phyloP scores from a whole-genome alignment of 306 rosid genomes.

The Citrullus colocynthis region DNA sequence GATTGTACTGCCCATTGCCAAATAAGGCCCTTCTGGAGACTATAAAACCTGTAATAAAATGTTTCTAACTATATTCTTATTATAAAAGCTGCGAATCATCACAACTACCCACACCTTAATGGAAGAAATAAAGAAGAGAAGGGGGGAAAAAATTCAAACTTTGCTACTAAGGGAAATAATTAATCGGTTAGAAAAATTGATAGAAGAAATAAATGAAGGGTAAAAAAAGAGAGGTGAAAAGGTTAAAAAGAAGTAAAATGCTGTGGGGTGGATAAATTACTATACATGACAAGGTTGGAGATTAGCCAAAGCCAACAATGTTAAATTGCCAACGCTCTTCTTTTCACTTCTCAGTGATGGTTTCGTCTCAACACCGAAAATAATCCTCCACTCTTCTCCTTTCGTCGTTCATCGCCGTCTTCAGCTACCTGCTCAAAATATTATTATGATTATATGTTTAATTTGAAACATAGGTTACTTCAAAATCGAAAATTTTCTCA shows the following conservation, averaged over 20 bases:
- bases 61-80: not conserved
- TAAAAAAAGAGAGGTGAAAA: not conserved
- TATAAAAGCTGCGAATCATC: not conserved
- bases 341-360: not conserved
- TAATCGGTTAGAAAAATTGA: conserved; percentile 12
- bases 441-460: not conserved
- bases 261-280: not conserved
- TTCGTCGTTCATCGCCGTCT: conserved; percentile 2
- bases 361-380: conserved; percentile 9
- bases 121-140: not conserved
- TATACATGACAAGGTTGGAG: conserved; percentile 1
- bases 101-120: not conserved
- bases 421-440: not conserved
- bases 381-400: conserved; percentile 4
- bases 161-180: not conserved
- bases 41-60: not conserved
- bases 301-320: not conserved
- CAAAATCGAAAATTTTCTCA: no score
- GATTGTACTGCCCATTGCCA: not conserved
- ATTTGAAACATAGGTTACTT: not conserved
- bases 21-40: not conserved
- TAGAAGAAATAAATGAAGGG: not conserved
- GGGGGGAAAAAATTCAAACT: not conserved
- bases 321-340: not conserved
- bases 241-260: not conserved